A percentile compares a stretch with the other conserved stretches of the same genome.
Conservation (phyloP, 2,329 filamentous ascomycete species). For the Phyllosticta ampelicida region DNA sequence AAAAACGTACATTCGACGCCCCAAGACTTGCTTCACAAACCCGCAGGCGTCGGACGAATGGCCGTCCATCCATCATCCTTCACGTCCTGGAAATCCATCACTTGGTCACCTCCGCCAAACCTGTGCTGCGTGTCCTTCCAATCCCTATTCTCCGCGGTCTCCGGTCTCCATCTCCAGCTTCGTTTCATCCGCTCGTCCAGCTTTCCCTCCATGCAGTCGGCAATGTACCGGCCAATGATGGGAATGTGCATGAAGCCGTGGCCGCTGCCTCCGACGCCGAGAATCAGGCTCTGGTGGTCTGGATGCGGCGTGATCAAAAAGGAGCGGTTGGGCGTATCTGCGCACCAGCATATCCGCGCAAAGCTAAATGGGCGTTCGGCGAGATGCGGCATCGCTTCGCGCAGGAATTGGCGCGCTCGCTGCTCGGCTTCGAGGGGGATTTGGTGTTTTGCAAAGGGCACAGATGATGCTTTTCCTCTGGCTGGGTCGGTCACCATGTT, state of each 20-base stretch:
- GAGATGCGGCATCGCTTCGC: constrained; percentile 44
- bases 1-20: neutral
- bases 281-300: constrained; percentile 29
- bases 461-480: constrained; percentile 17
- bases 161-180: constrained; percentile 40
- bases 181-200: constrained; percentile 33
- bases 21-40: neutral
- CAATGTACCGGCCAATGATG: constrained; percentile 40
- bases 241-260: constrained; percentile 46
- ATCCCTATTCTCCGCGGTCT: constrained; percentile 36
- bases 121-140: constrained; percentile 40
- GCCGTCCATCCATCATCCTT: constrained; percentile 17
- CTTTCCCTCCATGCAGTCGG: constrained; percentile 36
- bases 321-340: constrained; percentile 44
- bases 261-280: constrained; percentile 43
- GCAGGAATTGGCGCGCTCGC: constrained; percentile 39
- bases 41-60: constrained; percentile 7
- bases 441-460: constrained; percentile 36
- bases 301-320: constrained; percentile 45
- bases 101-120: constrained; percentile 36
- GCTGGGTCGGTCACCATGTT: constrained; percentile 29
- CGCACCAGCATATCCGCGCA: constrained; percentile 47
- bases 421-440: constrained; percentile 38
- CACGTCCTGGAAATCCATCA: constrained; percentile 38
- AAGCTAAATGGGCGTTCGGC: constrained; percentile 39